These are phyloP conservation scores for Parvularia atlantis DNA, from an alignment of 78 protist genomes.

Conservation along the genomic window DNA sequence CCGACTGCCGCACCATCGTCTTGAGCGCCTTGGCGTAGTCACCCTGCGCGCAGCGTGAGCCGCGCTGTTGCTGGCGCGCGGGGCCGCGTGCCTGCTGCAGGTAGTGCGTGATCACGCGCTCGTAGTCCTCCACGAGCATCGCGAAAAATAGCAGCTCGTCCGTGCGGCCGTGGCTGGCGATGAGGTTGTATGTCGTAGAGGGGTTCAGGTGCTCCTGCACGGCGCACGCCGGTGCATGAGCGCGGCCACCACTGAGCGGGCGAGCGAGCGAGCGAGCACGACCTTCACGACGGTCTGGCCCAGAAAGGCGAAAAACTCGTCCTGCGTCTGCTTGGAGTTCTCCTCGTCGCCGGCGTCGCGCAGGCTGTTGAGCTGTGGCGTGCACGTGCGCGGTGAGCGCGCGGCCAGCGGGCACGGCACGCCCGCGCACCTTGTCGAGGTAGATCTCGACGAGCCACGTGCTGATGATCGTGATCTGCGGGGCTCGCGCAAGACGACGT, in stretches of 20 bases:
- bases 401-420: no score
- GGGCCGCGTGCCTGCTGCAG: background rate
- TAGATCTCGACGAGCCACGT: conserved; percentile 81
- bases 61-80: conserved; percentile 16
- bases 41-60: conserved; percentile 47
- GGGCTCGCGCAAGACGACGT: background rate
- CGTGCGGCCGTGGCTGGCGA: conserved; percentile 70
- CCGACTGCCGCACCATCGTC: no score
- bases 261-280: no score
- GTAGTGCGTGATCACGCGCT: conserved; percentile 66
- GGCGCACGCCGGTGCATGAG: conserved; percentile 17
- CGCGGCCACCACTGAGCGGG: no score
- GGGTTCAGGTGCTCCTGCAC: conserved; percentile 37
- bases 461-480: conserved; percentile 67
- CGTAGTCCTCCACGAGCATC: conserved; percentile 58
- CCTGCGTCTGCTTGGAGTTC: background rate
- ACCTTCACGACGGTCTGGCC: conserved; percentile 10
- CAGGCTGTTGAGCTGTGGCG: conserved; percentile 38
- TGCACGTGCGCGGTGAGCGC: no score
- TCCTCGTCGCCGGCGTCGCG: background rate
- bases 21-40: conserved; percentile 51
- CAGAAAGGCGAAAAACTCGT: conserved; percentile 37
- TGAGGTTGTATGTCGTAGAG: conserved; percentile 65
- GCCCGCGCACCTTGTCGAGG: no score
- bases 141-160: conserved; percentile 75